Evolutionary conservation across 164 flowering plant species (phyloP), one percentile per base, ranked within the genome.

Genomic region (Dillenia suffruticosa): DNA sequence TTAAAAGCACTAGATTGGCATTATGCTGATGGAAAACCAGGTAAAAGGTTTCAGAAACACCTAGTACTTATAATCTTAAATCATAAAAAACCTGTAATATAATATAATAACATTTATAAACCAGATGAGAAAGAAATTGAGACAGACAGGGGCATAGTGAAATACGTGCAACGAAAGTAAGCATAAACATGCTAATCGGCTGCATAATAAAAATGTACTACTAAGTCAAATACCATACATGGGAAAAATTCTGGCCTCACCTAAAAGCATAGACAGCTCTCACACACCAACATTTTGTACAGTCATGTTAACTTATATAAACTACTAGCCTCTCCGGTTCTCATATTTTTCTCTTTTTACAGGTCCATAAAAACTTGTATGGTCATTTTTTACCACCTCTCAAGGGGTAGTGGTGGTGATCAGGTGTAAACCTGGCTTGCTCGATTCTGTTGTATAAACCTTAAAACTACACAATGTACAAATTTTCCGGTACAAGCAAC

Each of bases 251-350:
- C 62, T 57, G 67, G 73, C 77, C 76, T 83, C 71, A 59, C 73
- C 86, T 80, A 70, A 75, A 75, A 12, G 12, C 62, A 72, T 54
- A 26, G 67, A 75, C 72, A 69, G 66, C 83, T 81, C 84, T 76
- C 72, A 78, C 84, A 73, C 63, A 74, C 81, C 70, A 70, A 77
- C 72, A 77, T 84, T 32, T 82, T 84, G 76, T 87, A 84, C 85
- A 84, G 81, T 79, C 81, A 32, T 7, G 40, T 26, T 26, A 26
- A 32, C 40, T 4, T 32, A 32, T 32, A 32, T 32, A 32, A 32
- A 32, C 40, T 32, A 32, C 40, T 32, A 32, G 5, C 40, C 7
- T 32, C 40, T 4, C 7, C 7, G 40, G 40, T 32, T 49, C 64
- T 16, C 65, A 10, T 50, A 51, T 72, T 55, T 78, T 70, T 72